phyloP scores from a whole-genome alignment of 352 stramenopile species.

The Phytopythium ostracodes region DNA sequence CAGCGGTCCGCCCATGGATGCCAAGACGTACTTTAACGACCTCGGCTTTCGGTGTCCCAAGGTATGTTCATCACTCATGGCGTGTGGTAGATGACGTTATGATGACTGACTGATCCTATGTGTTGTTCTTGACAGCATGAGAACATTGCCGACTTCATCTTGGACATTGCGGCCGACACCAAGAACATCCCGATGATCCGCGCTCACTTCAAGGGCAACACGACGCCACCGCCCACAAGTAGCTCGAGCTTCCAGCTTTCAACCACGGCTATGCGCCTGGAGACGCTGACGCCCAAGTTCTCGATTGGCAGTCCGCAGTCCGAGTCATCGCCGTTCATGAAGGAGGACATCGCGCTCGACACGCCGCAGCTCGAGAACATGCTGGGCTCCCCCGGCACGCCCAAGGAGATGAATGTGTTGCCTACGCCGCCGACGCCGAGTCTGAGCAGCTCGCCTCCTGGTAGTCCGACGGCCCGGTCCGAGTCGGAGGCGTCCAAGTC shows the following conservation, averaged over 20 bases:
- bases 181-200: constrained; percentile 62
- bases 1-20: constrained; percentile 38
- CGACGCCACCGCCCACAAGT: constrained; percentile 9
- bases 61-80: no score
- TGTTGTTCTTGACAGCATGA: constrained; percentile 36
- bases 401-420: constrained; percentile 13
- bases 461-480: constrained; percentile 15
- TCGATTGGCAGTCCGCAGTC: constrained; percentile 30
- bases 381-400: constrained; percentile 20
- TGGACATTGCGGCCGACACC: constrained; percentile 64
- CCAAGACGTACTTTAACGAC: constrained; percentile 56
- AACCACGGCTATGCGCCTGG: not conserved
- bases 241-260: constrained; percentile 3
- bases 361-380: constrained; percentile 38
- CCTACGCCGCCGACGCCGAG: constrained; percentile 14
- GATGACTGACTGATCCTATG: constrained; percentile 5
- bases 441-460: not conserved
- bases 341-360: constrained; percentile 37
- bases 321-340: constrained; percentile 60
- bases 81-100: no score
- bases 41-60: constrained; percentile 65
- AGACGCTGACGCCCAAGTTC: constrained; percentile 18
- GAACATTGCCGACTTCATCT: constrained; percentile 79
- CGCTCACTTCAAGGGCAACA: constrained; percentile 36
- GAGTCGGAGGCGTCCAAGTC: constrained; percentile 3